These are phyloP conservation scores for Coemansia sp. DNA, from an alignment of 371 early-diverging fungal genomes.

Conservation along the genomic window DNA sequence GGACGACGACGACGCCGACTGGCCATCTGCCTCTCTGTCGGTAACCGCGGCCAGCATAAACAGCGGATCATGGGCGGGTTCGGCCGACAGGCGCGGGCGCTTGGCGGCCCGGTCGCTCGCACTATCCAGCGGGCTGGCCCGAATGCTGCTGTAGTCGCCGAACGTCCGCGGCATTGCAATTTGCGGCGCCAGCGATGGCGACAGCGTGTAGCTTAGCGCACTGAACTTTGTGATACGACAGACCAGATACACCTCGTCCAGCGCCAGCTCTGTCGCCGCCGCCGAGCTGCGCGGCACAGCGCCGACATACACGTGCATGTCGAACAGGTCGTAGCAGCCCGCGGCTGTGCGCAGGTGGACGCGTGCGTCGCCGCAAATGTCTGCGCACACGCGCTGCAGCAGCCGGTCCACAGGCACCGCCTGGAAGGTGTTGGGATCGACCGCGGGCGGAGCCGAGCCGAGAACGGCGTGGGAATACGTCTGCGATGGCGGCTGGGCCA, in stretches of 20 bases:
- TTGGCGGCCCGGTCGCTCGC: slow-evolving; percentile 4
- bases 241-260: slow-evolving; percentile 32
- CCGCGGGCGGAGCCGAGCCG: slow-evolving; percentile 21
- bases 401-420: slow-evolving; percentile 32
- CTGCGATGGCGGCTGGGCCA: slow-evolving; percentile 13
- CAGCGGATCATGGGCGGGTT: slow-evolving; percentile 15
- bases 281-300: slow-evolving; percentile 4
- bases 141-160: slow-evolving; percentile 1
- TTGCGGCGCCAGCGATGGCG: slow-evolving; percentile 10
- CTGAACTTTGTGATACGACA: slow-evolving; percentile 34
- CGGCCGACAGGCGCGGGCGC: slow-evolving; percentile 9
- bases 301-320: slow-evolving; percentile 34
- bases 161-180: slow-evolving; percentile 4
- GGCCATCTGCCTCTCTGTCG: slow-evolving; percentile 11
- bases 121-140: neutral
- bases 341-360: slow-evolving; percentile 37
- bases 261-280: slow-evolving; percentile 1
- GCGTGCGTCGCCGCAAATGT: slow-evolving; percentile 15
- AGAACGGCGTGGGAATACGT: slow-evolving; percentile 16
- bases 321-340: slow-evolving; percentile 34
- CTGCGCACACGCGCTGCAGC: slow-evolving; percentile 30
- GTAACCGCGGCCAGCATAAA: slow-evolving; percentile 35
- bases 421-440: slow-evolving; percentile 41
- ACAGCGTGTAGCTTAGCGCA: slow-evolving; percentile 18
- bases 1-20: slow-evolving; percentile 4